Evolutionary conservation across 2,329 filamentous ascomycete genomes (phyloP).

Genomic region (Ophiostoma triangulosporum): DNA sequence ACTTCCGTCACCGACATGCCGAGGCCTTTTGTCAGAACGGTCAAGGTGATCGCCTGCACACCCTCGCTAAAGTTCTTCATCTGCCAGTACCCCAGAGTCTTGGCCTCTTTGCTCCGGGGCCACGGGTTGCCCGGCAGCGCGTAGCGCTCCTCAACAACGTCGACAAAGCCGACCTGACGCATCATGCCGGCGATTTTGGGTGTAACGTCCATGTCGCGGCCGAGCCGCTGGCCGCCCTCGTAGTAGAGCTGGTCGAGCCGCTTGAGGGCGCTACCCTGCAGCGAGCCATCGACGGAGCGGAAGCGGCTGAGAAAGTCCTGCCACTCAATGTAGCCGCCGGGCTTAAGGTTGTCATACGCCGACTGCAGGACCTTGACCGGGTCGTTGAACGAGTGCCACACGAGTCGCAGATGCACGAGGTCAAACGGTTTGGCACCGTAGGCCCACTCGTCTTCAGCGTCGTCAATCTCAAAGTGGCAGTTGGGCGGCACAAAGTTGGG

Average conservation of each 20-base stretch:
- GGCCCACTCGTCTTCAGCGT: constrained; percentile 38
- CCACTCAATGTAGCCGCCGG: constrained; percentile 24
- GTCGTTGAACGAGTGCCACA: constrained; percentile 14
- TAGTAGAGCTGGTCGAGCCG: constrained; percentile 20
- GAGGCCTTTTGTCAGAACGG: constrained; percentile 16
- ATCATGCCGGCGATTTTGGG: constrained; percentile 18
- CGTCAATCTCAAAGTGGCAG: constrained; percentile 51
- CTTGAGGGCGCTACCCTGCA: constrained; percentile 20
- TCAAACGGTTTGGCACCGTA: constrained; percentile 36
- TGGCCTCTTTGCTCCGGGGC: constrained; percentile 18
- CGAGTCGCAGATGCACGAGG: constrained; percentile 39
- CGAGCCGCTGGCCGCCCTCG: constrained; percentile 19
- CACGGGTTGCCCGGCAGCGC: constrained; percentile 20
- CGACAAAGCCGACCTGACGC: constrained; percentile 19
- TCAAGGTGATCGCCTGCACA: constrained; percentile 18
- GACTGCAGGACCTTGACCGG: constrained; percentile 14
- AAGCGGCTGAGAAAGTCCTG: constrained; percentile 22
- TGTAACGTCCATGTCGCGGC: constrained; percentile 20
- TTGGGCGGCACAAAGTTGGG: constrained; percentile 43
- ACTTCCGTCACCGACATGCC: constrained; percentile 18
- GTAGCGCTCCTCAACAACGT: constrained; percentile 18
- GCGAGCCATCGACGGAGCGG: constrained; percentile 20
- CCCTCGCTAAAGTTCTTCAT: constrained; percentile 19
- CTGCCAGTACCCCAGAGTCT: constrained; percentile 19
- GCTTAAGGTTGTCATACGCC: constrained; percentile 21